Evolutionary conservation across 345 rosid species (phyloP).

Genomic region (Clarkia xantiana): DNA sequence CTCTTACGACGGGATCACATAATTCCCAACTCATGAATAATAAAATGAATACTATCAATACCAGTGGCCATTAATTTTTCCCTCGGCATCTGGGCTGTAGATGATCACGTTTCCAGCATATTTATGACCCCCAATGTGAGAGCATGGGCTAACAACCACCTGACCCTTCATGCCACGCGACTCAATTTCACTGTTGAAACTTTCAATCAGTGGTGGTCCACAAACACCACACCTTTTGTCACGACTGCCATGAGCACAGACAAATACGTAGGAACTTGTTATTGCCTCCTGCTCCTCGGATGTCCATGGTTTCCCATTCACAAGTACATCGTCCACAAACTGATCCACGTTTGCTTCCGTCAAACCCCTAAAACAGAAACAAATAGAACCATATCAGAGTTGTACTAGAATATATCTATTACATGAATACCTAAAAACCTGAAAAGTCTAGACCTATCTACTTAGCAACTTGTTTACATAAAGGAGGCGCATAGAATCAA

Average conservation of each 20-base stretch:
- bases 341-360: slow-evolving; percentile 44
- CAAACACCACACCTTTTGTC: slow-evolving; percentile 96
- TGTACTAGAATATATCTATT: too few species aligned
- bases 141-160: slow-evolving; percentile 58
- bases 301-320: slow-evolving; percentile 66
- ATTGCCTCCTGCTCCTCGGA: slow-evolving; percentile 42
- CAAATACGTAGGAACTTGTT: slow-evolving; percentile 60
- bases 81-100: slow-evolving; percentile 50
- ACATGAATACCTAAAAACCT: too few species aligned
- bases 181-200: slow-evolving; percentile 47
- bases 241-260: slow-evolving; percentile 85
- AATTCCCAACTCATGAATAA: not conserved
- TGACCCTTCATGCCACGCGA: slow-evolving; percentile 44
- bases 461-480: too few species aligned
- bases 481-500: too few species aligned
- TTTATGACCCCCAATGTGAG: slow-evolving; percentile 93
- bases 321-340: slow-evolving; percentile 85
- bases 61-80: slow-evolving; percentile 74
- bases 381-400: not conserved
- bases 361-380: slow-evolving; percentile 29
- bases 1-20: not conserved
- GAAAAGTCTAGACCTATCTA: too few species aligned
- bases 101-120: slow-evolving; percentile 89
- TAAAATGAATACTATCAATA: slow-evolving; percentile 15
- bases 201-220: slow-evolving; percentile 76